Base-by-base conservation (phyloP, 805 yeast species). In the Myxozyma neotropica region DNA sequence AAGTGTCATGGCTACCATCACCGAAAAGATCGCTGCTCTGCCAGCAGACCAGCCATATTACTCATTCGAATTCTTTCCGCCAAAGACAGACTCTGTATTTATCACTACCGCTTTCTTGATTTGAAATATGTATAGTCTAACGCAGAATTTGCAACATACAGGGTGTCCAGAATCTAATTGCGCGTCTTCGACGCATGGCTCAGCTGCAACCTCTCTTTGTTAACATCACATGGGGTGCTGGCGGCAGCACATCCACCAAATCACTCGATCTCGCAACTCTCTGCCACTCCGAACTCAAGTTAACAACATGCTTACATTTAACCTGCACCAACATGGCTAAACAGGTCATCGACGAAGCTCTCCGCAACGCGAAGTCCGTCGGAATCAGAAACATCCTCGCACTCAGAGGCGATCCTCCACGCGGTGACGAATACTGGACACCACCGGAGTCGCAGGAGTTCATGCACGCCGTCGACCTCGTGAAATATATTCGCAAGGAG, bases 211-310 rank as follows among this genome's bases (percentile, higher is more conserved):
- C 98, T 2, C 76, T 87, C 15, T 95, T 94, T 72, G 86, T 93
- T 55, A 89, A 96, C 2, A 87, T 94, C 13, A 94, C 99, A 0
- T 94, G 98, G 97, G 99, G 98, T 35, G 98, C 99, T 4, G 98
- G 98, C 42, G 99, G 99, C 2, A 85, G 96, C 4, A 90, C 97
- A 8, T 84, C 93, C 48, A 87, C 83, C 50, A 91, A 90, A 75
- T 89, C 97, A 0, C 73, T 94, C 59, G 93, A 89, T 45, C 78
- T 94, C 58, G 96, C 97, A 0, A 77, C 83, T 24, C 80, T 88
- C 1, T 87, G 95, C 67, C 89, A 88, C 68, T 75, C 80, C 47
- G 89, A 86, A 50, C 78, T 92, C 59, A 86, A 87, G 2, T 75
- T 93, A n/a, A 90, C 97, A 2, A 90, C 96, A 0, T 92, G 96